Evolutionary conservation across 2,329 filamentous ascomycete genomes (phyloP), one percentile per base, ranked within the genome.

Genomic region (Peltaster fructicola): DNA sequence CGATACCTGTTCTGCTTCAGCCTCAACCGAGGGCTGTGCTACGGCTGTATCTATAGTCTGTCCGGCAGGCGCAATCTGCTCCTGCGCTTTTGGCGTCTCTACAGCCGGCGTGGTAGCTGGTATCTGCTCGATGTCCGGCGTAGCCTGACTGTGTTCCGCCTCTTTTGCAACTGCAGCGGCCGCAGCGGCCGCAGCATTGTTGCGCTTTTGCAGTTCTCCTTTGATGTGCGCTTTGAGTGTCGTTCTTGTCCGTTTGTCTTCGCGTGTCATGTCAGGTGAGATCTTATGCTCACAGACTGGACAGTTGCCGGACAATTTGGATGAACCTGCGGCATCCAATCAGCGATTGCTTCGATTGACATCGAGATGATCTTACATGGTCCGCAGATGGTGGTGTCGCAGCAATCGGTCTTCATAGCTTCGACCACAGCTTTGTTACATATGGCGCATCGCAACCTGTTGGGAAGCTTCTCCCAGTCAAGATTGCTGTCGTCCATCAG

Each of bases 371-470:
- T 53, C 73, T 45, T 59, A 93, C 88, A 98, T 36, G 61, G 65
- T 45, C 85, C 77, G 60, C 88, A 95, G 30, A 95, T 91, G 19
- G 78, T 74, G 47, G 91, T 85, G 45, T 93, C 88, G 52, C 88
- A 98, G 54, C 88, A 98, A 2, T 84, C 80, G 14, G 93, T 62
- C 35, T 84, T 78, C 50, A 81, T 91, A 6, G 85, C 80, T 48
- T 93, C 90, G 36, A 91, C 61, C 15, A 82, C 84, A 30, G 95
- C 63, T 51, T 79, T 82, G 56, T 77, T 88, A 56, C 88, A 98
- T 40, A 81, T 79, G 25, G 81, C 81, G 60, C 88, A 98, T 53
- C 84, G 77, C 35, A 98, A 66, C 61, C 92, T 93, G 44, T 84
- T 81, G n/a, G 88, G 88, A 30, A 93, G 82, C 34, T 88, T 80